phyloP scores from a whole-genome alignment of 1,284 basidiomycete species.

The Rugosomyces carneus region DNA sequence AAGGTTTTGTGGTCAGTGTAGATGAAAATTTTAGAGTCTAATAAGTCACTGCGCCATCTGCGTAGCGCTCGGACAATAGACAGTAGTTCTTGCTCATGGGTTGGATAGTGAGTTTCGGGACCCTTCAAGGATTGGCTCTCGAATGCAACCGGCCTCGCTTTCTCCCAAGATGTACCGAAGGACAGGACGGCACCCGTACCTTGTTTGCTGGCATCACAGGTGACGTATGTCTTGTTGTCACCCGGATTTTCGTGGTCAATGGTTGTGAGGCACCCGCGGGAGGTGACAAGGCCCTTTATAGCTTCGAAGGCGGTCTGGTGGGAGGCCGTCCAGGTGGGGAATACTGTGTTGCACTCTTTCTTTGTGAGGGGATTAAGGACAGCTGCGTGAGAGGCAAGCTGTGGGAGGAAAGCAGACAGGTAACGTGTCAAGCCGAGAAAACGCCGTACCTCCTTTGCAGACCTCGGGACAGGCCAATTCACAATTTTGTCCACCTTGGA shows the following conservation, averaged over 20 bases:
- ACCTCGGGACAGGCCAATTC: slow-evolving; percentile 1
- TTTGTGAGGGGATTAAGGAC: slow-evolving; percentile 28
- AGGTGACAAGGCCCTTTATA: slow-evolving; percentile 32
- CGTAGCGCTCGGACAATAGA: slow-evolving; percentile 28
- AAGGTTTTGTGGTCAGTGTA: slow-evolving; percentile 14
- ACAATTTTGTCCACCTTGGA: slow-evolving; percentile 5
- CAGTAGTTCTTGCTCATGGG: slow-evolving; percentile 32
- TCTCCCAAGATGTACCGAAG: slow-evolving; percentile 25
- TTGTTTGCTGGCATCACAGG: slow-evolving; percentile 28
- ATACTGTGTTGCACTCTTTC: slow-evolving; percentile 19
- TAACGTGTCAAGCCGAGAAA: slow-evolving; percentile 36
- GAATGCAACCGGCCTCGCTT: slow-evolving; percentile 27
- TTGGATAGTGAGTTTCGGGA: slow-evolving; percentile 30
- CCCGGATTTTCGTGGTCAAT: slow-evolving; percentile 26
- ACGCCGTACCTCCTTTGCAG: slow-evolving; percentile 21
- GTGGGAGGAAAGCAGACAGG: slow-evolving; percentile 23
- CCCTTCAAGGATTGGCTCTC: slow-evolving; percentile 13
- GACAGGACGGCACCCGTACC: slow-evolving; percentile 28
- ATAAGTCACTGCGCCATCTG: slow-evolving; percentile 23
- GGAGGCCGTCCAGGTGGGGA: slow-evolving; percentile 25
- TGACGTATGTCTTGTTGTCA: slow-evolving; percentile 30
- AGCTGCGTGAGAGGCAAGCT: slow-evolving; percentile 25
- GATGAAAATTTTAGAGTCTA: background rate
- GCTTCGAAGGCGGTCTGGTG: slow-evolving; percentile 31
- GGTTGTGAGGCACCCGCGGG: no score